Conservation (phyloP, 352 stramenopile species). For the Phytophthora parvispora region DNA sequence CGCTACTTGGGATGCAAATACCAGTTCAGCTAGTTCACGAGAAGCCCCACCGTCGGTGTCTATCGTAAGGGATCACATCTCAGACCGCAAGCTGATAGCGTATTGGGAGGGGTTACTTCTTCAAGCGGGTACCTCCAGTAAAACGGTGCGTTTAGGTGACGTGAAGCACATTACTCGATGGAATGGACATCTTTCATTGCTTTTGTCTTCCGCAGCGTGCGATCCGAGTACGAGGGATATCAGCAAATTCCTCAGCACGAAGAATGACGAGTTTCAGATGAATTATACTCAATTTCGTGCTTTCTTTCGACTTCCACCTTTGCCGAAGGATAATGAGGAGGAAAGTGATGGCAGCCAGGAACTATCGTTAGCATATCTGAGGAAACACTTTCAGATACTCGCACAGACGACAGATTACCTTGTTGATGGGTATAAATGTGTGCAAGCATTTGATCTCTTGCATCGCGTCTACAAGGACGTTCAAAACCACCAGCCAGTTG, state of each 20-base stretch:
- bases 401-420: neutral
- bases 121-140: slow-evolving; percentile 14
- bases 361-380: slow-evolving; percentile 19
- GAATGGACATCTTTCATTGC: slow-evolving; percentile 21
- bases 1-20: slow-evolving; percentile 4
- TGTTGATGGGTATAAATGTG: slow-evolving; percentile 15
- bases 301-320: slow-evolving; percentile 13
- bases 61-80: slow-evolving; percentile 5
- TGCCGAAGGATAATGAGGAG: neutral
- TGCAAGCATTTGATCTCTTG: slow-evolving; percentile 7
- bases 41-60: neutral
- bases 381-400: slow-evolving; percentile 17
- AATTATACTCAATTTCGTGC: slow-evolving; percentile 6
- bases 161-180: slow-evolving; percentile 9
- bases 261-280: slow-evolving; percentile 19
- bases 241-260: neutral
- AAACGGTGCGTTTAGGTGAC: slow-evolving; percentile 4
- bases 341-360: slow-evolving; percentile 2
- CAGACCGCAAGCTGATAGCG: slow-evolving; percentile 16
- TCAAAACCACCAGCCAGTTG: slow-evolving; percentile 9
- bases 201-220: neutral
- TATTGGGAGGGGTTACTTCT: slow-evolving; percentile 26
- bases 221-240: neutral
- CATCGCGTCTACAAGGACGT: slow-evolving; percentile 15
- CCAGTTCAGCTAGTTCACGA: neutral